These are phyloP conservation scores for Erysimum cheiri DNA, from an alignment of 441 rosid species.

Conservation along the genomic window DNA sequence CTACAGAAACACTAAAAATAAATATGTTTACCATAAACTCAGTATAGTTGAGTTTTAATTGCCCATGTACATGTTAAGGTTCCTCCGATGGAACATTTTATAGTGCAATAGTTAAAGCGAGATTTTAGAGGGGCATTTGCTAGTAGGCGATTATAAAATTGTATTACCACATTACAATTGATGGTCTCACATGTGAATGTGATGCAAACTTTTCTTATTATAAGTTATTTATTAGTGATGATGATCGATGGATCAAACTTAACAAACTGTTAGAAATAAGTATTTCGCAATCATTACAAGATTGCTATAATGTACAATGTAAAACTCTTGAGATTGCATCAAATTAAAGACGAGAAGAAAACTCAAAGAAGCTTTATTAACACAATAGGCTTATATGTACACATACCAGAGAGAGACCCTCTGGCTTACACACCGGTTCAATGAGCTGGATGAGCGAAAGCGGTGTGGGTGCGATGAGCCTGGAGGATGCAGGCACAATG, in stretches of 20 bases:
- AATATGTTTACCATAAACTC: too few species aligned
- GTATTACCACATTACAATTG: background rate
- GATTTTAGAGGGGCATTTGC: background rate
- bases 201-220: background rate
- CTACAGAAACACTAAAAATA: too few species aligned
- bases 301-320: background rate
- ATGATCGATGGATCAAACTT: slow-evolving; percentile 16
- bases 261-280: slow-evolving; percentile 7
- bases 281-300: slow-evolving; percentile 23
- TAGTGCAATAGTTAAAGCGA: background rate
- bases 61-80: too few species aligned
- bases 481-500: slow-evolving; percentile 87
- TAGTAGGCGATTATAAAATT: too few species aligned
- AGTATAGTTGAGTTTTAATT: too few species aligned
- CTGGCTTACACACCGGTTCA: slow-evolving; percentile 19
- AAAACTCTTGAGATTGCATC: slow-evolving; percentile 27
- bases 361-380: slow-evolving; percentile 25
- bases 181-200: background rate
- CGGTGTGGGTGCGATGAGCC: slow-evolving; percentile 56
- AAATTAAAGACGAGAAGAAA: background rate
- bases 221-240: background rate
- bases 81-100: too few species aligned
- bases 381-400: slow-evolving; percentile 26
- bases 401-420: slow-evolving; percentile 13
- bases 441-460: slow-evolving; percentile 41